phyloP scores from a whole-genome alignment of 306 rosid species.

The Hippophae gyantsensis region DNA sequence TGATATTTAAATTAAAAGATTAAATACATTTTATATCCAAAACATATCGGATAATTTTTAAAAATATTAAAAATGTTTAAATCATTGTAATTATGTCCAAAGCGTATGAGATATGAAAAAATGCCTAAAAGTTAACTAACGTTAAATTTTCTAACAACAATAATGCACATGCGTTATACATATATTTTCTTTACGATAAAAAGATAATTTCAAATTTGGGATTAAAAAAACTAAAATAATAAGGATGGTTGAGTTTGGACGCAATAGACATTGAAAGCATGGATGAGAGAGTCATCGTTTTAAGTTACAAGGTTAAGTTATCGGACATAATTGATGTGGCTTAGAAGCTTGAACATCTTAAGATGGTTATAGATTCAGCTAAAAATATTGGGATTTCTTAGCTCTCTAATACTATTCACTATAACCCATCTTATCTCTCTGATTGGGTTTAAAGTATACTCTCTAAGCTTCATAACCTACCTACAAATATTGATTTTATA shows the following conservation, averaged over 20 bases:
- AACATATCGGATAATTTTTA: no score
- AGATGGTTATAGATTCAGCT: conserved; percentile 62
- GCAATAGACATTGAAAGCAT: conserved; percentile 25
- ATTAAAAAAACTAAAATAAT: no score
- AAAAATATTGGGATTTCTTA: conserved; percentile 58
- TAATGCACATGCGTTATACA: no score
- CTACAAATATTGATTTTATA: background rate
- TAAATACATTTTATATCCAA: no score
- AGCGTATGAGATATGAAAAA: no score
- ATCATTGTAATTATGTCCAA: no score
- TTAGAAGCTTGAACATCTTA: conserved; percentile 61
- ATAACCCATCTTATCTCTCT: conserved; percentile 66
- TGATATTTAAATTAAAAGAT: no score
- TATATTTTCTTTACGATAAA: no score
- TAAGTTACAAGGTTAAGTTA: conserved; percentile 64
- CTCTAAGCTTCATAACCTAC: conserved; percentile 42
- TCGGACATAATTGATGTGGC: conserved; percentile 78
- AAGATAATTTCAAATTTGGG: no score
- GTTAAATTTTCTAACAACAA: no score
- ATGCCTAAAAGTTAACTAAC: no score
- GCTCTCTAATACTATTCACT: conserved; percentile 62
- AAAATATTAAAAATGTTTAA: no score
- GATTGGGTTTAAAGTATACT: conserved; percentile 79
- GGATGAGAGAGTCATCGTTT: conserved; percentile 53
- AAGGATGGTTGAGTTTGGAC: conserved; percentile 1